Base-by-base conservation (phyloP, 176 grass and related monocot genomes). In the Saccharum spontaneum region DNA sequence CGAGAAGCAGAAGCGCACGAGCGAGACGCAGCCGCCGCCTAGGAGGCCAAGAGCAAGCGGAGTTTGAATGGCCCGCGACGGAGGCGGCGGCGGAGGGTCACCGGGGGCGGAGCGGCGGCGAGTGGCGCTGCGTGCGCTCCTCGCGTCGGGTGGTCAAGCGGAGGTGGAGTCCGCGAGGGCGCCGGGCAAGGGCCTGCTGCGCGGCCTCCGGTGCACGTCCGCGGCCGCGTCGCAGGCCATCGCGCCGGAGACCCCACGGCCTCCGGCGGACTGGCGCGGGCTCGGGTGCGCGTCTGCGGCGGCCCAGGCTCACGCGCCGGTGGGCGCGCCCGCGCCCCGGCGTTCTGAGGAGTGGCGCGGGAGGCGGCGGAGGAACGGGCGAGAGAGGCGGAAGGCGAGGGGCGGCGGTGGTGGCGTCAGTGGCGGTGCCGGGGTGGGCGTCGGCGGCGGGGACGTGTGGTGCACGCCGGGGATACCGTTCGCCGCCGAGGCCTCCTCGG, bases 241-340 rank as follows among this genome's bases (percentile, higher is more conserved):
- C 60, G 79, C 84, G 28, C 82, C 88, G 16, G 48, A 52, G 15
- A 52, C 48, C 5, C 48, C 15, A 16, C 48, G 48, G 48, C 1
- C 3, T 17, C 15, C 48, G 15, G 45, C 44, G 73, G 73, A 75
- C 16, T 75, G 75, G 73, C 87, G 90, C 63, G 87, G 93, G 22
- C 87, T 98, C 44, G 93, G 95, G 44, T 98, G 95, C 50, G 71
- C 87, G 37, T n/a, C n/a, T n/a, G n/a, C n/a, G n/a, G n/a, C n/a
- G n/a, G 85, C 88, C 3, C 75, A 73, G 50, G 88, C 81, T 6
- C 75, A 73, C 73, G 80, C 46, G 10, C 91, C 81, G 12, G 86
- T 30, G 4, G 76, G 68, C 0, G 31, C 28, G 31, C 85, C 66
- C 10, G 73, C 33, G 37, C 63, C 38, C 16, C 79, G 85, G 34